Conservation (phyloP, 2,329 filamentous ascomycete genomes). For the Botrytis aclada region DNA sequence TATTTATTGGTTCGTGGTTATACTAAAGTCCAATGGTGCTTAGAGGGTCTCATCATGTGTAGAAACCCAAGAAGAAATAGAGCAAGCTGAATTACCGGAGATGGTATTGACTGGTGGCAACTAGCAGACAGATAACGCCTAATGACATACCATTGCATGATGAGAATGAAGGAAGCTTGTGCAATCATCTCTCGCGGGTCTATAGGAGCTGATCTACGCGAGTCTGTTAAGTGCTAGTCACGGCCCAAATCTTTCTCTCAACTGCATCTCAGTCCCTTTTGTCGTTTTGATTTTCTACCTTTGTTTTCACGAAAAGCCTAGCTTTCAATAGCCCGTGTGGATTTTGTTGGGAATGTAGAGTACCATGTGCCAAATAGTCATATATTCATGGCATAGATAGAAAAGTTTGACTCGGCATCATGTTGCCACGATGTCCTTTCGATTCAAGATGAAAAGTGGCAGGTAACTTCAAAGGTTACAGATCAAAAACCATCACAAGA, state of each 20-base stretch:
- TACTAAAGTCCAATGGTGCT: neutral
- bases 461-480: neutral
- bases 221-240: neutral
- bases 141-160: neutral
- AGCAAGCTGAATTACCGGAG: neutral
- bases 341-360: fast-evolving
- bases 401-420: neutral
- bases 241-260: neutral
- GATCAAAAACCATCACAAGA: neutral
- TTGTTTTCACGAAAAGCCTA: fast-evolving
- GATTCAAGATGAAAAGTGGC: fast-evolving
- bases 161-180: neutral
- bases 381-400: neutral
- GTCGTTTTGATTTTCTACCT: neutral
- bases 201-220: neutral
- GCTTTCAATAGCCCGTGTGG: neutral
- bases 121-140: neutral
- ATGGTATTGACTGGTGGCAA: neutral
- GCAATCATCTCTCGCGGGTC: neutral
- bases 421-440: neutral
- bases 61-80: fast-evolving
- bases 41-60: neutral
- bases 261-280: neutral
- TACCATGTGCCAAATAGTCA: too few relatives aligned
- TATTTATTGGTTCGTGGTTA: neutral